These are phyloP conservation scores for Colletotrichum chlorophyti DNA, from an alignment of 2,329 filamentous ascomycete species.

Conservation along the genomic window DNA sequence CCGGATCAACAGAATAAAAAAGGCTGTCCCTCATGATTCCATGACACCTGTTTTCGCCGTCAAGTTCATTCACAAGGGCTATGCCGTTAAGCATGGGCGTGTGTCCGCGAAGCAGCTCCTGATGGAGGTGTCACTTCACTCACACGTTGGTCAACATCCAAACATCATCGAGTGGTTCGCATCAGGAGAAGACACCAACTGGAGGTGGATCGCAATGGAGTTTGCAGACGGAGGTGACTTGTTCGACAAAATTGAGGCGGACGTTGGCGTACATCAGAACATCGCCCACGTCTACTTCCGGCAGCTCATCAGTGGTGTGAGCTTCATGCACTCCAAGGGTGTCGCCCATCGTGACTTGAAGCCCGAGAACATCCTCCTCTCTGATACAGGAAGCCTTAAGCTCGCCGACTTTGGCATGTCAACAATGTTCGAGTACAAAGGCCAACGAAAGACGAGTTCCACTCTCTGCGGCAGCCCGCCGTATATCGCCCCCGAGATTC, in stretches of 20 bases:
- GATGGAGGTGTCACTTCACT: constrained; percentile 91
- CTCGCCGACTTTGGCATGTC: constrained; percentile 97
- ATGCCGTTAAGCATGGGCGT: constrained; percentile 87
- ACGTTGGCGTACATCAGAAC: constrained; percentile 91
- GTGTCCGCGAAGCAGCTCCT: constrained; percentile 88
- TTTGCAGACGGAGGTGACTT: constrained; percentile 93
- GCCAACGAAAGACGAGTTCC: constrained; percentile 79
- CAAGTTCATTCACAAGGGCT: constrained; percentile 98
- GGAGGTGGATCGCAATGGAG: constrained; percentile 99
- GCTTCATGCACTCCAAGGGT: constrained; percentile 95
- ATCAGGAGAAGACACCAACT: constrained; percentile 82
- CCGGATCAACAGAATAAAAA: constrained; percentile 75
- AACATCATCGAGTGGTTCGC: constrained; percentile 95
- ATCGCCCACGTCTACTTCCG: constrained; percentile 97
- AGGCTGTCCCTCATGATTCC: constrained; percentile 78
- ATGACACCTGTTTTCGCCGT: constrained; percentile 87
- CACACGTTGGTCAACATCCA: constrained; percentile 84
- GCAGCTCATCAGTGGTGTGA: constrained; percentile 87
- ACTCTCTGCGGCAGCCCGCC: constrained; percentile 96
- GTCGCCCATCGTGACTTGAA: constrained; percentile 92
- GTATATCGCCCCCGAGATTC: constrained; percentile 95
- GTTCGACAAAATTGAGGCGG: constrained; percentile 99
- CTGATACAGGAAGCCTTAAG: constrained; percentile 84
- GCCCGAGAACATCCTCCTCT: constrained; percentile 94
- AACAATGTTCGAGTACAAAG: constrained; percentile 90